Conservation (phyloP, 345 rosid genomes). For the Eucalyptus pauciflora region DNA sequence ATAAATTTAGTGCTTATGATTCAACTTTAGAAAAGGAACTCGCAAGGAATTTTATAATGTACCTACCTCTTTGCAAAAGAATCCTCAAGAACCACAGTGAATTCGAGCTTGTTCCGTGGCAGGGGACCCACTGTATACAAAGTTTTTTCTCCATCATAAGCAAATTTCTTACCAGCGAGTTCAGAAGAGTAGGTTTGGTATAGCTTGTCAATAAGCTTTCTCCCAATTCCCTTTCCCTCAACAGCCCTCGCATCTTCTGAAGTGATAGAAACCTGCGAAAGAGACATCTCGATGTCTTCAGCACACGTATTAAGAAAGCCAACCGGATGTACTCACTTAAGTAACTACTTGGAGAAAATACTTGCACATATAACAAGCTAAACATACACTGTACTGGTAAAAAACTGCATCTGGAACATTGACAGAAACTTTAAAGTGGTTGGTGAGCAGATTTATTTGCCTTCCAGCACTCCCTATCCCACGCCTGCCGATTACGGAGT, state of each 20-base stretch:
- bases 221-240: slow-evolving; percentile 54
- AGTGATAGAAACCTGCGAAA: slow-evolving; percentile 50
- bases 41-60: background rate
- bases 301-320: background rate
- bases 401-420: slow-evolving; percentile 43
- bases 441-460: slow-evolving; percentile 37
- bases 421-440: slow-evolving; percentile 64
- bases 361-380: background rate
- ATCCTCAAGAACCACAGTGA: slow-evolving; percentile 56
- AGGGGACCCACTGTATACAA: slow-evolving; percentile 74
- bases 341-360: background rate
- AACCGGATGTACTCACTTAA: background rate
- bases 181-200: slow-evolving; percentile 58
- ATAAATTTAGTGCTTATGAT: background rate
- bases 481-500: slow-evolving; percentile 30
- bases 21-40: background rate
- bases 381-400: slow-evolving; percentile 69
- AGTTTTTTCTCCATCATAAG: slow-evolving; percentile 76
- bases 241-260: slow-evolving; percentile 40
- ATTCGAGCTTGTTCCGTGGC: slow-evolving; percentile 49
- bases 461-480: slow-evolving; percentile 45
- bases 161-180: slow-evolving; percentile 45
- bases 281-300: background rate
- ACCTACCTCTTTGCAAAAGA: slow-evolving; percentile 42
- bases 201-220: slow-evolving; percentile 61